Evolutionary conservation across 225 moss, liverwort and hornwort genomes (phyloP).

Genomic region (Lunularia cruciata): DNA sequence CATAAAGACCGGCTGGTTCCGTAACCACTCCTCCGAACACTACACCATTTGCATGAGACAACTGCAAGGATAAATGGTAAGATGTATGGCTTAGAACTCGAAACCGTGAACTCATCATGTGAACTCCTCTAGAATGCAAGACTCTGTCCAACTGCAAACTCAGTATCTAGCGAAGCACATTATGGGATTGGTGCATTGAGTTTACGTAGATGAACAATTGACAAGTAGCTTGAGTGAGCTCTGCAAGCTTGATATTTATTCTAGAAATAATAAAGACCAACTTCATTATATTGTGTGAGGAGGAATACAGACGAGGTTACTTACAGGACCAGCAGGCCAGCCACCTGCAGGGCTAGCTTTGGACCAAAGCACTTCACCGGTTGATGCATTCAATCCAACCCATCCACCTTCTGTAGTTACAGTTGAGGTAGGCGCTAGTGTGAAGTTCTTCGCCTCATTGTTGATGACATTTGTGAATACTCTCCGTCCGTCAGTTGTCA

Average conservation of each 20-base stretch:
- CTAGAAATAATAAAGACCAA: not conserved
- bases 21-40: constrained; percentile 18
- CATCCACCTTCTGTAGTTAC: constrained; percentile 3
- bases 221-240: not conserved
- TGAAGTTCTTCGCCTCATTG: constrained; percentile 8
- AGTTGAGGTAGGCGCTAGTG: not conserved
- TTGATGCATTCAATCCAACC: not conserved
- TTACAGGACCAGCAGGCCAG: not conserved
- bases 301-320: not conserved
- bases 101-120: not conserved
- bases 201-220: constrained; percentile 3
- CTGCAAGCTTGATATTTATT: not conserved
- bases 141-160: not conserved
- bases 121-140: not conserved
- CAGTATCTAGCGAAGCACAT: not conserved
- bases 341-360: not conserved
- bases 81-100: not conserved
- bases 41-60: constrained; percentile 35
- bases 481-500: constrained; percentile 41
- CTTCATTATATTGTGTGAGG: not conserved
- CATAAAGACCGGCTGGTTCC: not conserved
- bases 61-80: constrained; percentile 7
- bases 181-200: not conserved
- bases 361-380: constrained; percentile 19
- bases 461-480: constrained; percentile 46